Percentiles rank a stretch among this genome's conserved stretches.
Evolutionary conservation across 2,329 filamentous ascomycete species (phyloP).

Genomic region (Fusarium secorum): DNA sequence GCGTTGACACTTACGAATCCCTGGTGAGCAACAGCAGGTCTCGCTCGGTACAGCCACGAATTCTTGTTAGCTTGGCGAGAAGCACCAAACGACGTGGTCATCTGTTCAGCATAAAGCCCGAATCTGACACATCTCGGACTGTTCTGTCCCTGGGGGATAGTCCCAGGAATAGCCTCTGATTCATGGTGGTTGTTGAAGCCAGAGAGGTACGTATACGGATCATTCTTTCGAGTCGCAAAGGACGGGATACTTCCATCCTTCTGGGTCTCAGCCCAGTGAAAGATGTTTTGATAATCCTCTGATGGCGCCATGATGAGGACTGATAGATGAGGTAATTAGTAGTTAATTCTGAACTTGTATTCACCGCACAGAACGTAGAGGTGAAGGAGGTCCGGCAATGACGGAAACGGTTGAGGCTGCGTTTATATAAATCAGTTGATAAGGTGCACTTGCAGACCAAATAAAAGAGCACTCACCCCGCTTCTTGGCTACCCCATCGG

Average conservation of each 20-base stretch:
- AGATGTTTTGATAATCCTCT: conserved; percentile 58
- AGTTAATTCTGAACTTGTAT: too few relatives aligned
- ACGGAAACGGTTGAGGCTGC: not conserved
- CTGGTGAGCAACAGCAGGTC: conserved; percentile 45
- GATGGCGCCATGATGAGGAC: not conserved
- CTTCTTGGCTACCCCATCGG: not conserved
- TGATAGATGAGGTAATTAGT: not conserved
- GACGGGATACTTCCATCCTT: conserved; percentile 63
- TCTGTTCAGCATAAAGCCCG: conserved; percentile 53
- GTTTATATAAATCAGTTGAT: not conserved
- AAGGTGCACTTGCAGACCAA: not conserved
- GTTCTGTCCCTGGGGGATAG: conserved; percentile 56
- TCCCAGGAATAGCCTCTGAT: conserved; percentile 56
- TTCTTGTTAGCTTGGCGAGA: conserved; percentile 45
- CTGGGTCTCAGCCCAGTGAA: conserved; percentile 68
- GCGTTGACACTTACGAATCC: conserved; percentile 28
- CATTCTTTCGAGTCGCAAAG: conserved; percentile 53
- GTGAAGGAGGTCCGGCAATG: not conserved
- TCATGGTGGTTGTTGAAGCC: conserved; percentile 60
- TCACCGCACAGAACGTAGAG: not conserved
- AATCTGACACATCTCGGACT: conserved; percentile 51
- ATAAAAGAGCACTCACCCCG: not conserved
- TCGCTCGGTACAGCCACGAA: conserved; percentile 43
- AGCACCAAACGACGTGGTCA: conserved; percentile 50
- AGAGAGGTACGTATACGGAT: conserved; percentile 62